A percentile compares a stretch with the other conserved stretches of the same genome.
Evolutionary conservation across 176 grass and related monocot species (phyloP).

Genomic region (Bolboschoenus planiculmis): DNA sequence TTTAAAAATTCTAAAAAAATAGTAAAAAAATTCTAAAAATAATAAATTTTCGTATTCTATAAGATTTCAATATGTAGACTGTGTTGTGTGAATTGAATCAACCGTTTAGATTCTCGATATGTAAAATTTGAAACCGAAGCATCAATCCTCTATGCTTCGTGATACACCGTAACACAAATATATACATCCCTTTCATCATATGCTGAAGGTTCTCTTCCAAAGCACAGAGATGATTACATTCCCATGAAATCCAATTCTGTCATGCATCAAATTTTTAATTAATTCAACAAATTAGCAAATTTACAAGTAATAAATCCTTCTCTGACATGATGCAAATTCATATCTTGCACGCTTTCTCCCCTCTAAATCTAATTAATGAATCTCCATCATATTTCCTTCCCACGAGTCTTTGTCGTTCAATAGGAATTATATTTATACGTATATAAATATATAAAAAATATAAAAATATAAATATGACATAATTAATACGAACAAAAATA

Average conservation of each 20-base stretch:
- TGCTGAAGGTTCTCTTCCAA: not conserved
- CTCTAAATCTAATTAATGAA: not conserved
- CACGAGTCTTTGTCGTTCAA: not conserved
- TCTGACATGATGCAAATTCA: not conserved
- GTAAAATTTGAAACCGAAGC: no score
- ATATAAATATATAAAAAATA: no score
- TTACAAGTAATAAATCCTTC: conserved; percentile 3
- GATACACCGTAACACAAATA: no score
- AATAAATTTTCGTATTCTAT: no score
- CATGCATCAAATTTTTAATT: not conserved
- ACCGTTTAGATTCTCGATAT: no score
- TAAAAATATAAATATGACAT: not conserved
- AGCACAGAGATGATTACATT: not conserved
- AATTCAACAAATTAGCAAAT: not conserved
- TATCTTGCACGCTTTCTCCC: conserved; percentile 11
- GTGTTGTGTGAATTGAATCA: no score
- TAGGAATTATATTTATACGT: not conserved
- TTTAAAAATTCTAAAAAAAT: no score
- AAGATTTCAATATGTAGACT: no score
- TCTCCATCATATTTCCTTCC: not conserved
- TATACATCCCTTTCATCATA: no score
- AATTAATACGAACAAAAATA: not conserved
- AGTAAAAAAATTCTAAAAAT: no score
- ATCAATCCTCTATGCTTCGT: no score
- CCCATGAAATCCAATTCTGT: not conserved